These are phyloP conservation scores for Alnus rubra DNA, from an alignment of 306 rosid species.

Conservation along the genomic window DNA sequence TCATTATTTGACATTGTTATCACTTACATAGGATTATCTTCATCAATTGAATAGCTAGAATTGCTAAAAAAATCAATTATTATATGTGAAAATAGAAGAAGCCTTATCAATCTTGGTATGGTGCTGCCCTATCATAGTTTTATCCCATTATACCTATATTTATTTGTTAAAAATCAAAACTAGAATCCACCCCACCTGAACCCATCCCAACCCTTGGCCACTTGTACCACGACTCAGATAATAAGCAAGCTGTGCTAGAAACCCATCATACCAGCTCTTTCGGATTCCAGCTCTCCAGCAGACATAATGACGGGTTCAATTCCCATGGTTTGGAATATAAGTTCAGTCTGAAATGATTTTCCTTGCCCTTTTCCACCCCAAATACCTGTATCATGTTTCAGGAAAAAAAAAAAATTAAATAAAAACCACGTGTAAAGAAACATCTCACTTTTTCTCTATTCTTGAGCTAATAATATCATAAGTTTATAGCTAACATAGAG, in stretches of 20 bases:
- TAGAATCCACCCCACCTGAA: background rate
- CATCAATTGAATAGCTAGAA: background rate
- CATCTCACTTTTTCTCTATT: background rate
- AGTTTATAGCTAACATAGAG: background rate
- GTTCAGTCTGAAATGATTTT: constrained; percentile 97
- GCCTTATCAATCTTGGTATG: background rate
- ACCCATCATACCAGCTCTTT: constrained; percentile 82
- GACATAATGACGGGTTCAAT: constrained; percentile 93
- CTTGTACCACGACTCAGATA: background rate
- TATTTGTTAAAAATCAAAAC: background rate
- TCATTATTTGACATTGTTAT: background rate
- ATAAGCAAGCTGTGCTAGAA: constrained; percentile 5
- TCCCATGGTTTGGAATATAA: constrained; percentile 91
- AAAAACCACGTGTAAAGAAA: background rate
- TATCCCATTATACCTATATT: background rate
- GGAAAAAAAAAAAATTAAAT: constrained; percentile 12
- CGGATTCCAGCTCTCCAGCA: constrained; percentile 97
- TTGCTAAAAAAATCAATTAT: background rate
- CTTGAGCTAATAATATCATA: background rate
- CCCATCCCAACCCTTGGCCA: background rate
- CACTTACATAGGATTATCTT: background rate
- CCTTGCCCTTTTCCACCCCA: constrained; percentile 99
- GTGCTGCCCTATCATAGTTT: background rate
- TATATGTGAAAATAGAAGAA: background rate
- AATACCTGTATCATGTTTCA: constrained; percentile 55